Conservation (phyloP, 2,329 filamentous ascomycete species). For the Emmonsiellopsis sp. region DNA sequence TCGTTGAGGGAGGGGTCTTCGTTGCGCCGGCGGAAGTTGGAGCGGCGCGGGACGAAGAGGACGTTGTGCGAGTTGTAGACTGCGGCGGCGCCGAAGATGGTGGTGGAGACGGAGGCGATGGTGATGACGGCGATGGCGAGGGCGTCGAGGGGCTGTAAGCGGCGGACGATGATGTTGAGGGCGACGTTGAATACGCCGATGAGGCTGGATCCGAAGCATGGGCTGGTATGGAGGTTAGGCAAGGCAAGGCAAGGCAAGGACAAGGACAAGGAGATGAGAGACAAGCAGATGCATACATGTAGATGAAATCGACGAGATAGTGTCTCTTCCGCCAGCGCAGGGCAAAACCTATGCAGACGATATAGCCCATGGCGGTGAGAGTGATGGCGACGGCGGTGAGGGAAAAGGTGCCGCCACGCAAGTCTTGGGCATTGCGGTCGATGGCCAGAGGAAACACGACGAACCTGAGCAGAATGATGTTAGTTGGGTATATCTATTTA, state of each 20-base stretch:
- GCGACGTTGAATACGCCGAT: slow-evolving; percentile 26
- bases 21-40: slow-evolving; percentile 4
- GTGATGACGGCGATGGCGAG: slow-evolving; percentile 20
- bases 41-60: slow-evolving; percentile 4
- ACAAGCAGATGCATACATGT: slow-evolving; percentile 19
- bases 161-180: slow-evolving; percentile 23
- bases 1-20: slow-evolving; percentile 17
- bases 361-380: slow-evolving; percentile 20
- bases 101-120: slow-evolving; percentile 20
- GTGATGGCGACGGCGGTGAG: slow-evolving; percentile 19
- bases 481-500: background rate
- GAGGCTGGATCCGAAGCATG: slow-evolving; percentile 20
- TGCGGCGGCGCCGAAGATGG: slow-evolving; percentile 20
- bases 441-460: slow-evolving; percentile 24
- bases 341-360: slow-evolving; percentile 18
- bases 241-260: background rate
- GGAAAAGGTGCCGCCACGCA: slow-evolving; percentile 16
- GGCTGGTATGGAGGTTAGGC: slow-evolving; percentile 3
- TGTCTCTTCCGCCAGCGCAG: slow-evolving; percentile 13
- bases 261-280: background rate
- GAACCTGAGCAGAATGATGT: slow-evolving; percentile 15
- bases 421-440: slow-evolving; percentile 11
- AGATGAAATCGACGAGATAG: slow-evolving; percentile 23
- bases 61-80: slow-evolving; percentile 18
- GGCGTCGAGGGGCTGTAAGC: slow-evolving; percentile 18